Percentiles rank a stretch among this genome's conserved stretches.
These are phyloP conservation scores for Aspergillus nanangensis DNA, from an alignment of 495 filamentous ascomycete genomes.

Conservation along the genomic window DNA sequence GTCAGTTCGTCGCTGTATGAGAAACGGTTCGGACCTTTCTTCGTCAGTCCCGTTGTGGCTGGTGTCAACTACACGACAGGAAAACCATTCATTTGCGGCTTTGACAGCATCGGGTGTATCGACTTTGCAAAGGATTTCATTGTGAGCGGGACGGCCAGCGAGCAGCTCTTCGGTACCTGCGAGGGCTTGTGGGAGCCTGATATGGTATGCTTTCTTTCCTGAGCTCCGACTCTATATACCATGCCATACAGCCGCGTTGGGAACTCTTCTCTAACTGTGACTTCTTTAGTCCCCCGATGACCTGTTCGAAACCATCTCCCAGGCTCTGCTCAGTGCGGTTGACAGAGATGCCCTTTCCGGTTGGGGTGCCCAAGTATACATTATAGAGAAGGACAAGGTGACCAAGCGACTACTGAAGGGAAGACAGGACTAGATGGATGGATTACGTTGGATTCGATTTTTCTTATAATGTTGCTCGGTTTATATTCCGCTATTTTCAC, in stretches of 20 bases:
- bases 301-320: constrained; percentile 96
- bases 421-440: constrained; percentile 55
- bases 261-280: constrained; percentile 18
- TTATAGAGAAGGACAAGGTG: constrained; percentile 99
- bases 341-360: constrained; percentile 94
- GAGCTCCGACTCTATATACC: neutral
- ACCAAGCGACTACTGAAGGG: constrained; percentile 98
- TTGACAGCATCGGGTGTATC: constrained; percentile 98
- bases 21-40: constrained; percentile 91
- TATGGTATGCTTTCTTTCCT: constrained; percentile 59
- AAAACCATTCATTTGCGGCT: constrained; percentile 96
- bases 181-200: constrained; percentile 98
- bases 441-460: constrained; percentile 3
- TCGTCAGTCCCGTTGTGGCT: constrained; percentile 89
- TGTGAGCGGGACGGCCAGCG: constrained; percentile 89
- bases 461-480: constrained; percentile 6
- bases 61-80: constrained; percentile 89
- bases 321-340: constrained; percentile 92
- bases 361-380: constrained; percentile 98
- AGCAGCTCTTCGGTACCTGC: constrained; percentile 98
- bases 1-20: constrained; percentile 90
- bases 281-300: constrained; percentile 71
- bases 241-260: neutral
- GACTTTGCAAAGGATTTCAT: constrained; percentile 99
- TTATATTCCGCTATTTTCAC: constrained; percentile 6